Conservation (phyloP, 2,329 filamentous ascomycete species). For the Pestalotiopsis sp. region DNA sequence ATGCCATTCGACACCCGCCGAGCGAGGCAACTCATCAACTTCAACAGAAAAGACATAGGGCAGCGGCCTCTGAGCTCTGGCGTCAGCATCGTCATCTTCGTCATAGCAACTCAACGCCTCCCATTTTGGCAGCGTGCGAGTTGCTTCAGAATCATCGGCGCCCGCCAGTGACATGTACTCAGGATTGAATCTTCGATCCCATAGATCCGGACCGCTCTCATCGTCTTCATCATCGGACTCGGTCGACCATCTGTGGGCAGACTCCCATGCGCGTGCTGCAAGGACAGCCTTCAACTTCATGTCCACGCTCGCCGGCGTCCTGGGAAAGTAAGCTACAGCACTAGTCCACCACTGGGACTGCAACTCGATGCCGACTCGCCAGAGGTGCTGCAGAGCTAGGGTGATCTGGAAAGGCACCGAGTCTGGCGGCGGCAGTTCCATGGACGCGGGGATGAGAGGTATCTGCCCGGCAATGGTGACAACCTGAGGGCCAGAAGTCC, state of each 20-base stretch:
- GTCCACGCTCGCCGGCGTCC: constrained; percentile 21
- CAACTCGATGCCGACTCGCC: constrained; percentile 76
- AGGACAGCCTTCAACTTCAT: constrained; percentile 38
- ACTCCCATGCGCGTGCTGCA: constrained; percentile 50
- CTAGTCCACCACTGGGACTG: constrained; percentile 74
- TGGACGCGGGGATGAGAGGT: constrained; percentile 78
- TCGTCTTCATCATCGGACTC: constrained; percentile 51
- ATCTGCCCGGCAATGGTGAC: constrained; percentile 88
- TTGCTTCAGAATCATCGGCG: constrained; percentile 23
- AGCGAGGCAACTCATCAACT: constrained; percentile 75
- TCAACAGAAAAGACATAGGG: constrained; percentile 76
- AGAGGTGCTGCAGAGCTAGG: constrained; percentile 85
- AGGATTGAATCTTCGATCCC: constrained; percentile 65
- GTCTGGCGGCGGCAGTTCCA: constrained; percentile 55
- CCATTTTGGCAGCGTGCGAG: constrained; percentile 52
- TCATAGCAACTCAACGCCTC: constrained; percentile 40
- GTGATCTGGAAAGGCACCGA: constrained; percentile 60
- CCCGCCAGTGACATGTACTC: constrained; percentile 44
- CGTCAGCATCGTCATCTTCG: constrained; percentile 23
- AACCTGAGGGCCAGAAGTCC: constrained; percentile 16
- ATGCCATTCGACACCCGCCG: constrained; percentile 82
- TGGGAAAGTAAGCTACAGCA: constrained; percentile 73
- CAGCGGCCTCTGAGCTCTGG: constrained; percentile 27
- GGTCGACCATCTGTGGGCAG: constrained; percentile 39
- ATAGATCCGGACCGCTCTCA: constrained; percentile 61